Evolutionary conservation across 148 eudicot genomes (phyloP).

Genomic region (Chenopodium quinoa): DNA sequence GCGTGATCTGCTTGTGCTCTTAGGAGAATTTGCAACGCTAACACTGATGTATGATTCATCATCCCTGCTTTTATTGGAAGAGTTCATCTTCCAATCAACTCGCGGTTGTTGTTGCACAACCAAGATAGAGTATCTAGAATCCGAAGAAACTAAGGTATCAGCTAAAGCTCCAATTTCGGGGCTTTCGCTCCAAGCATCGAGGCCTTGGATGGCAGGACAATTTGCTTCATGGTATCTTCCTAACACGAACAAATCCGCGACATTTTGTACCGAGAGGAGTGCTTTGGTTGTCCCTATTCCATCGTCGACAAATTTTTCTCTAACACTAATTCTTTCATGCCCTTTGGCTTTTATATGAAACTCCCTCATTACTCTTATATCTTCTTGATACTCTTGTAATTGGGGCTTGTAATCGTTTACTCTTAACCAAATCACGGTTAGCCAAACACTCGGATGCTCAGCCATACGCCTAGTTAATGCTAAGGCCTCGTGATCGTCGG

Average conservation of each 20-base stretch:
- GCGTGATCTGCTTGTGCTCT: slow-evolving; percentile 14
- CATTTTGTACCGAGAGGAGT: slow-evolving; percentile 19
- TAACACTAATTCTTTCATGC: slow-evolving; percentile 14
- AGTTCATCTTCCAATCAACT: not conserved
- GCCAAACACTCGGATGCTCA: slow-evolving; percentile 26
- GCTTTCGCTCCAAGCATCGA: slow-evolving; percentile 32
- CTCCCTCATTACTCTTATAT: slow-evolving; percentile 26
- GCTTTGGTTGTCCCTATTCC: slow-evolving; percentile 36
- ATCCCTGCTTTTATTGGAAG: slow-evolving; percentile 4
- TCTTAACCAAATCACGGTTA: slow-evolving; percentile 33
- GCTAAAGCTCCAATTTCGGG: slow-evolving; percentile 37
- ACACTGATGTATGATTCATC: slow-evolving; percentile 11
- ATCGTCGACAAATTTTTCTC: slow-evolving; percentile 22
- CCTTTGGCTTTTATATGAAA: slow-evolving; percentile 23
- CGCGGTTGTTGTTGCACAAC: slow-evolving; percentile 37
- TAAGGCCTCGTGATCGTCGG: slow-evolving; percentile 41
- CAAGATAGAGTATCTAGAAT: slow-evolving; percentile 29
- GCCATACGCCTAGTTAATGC: slow-evolving; percentile 28
- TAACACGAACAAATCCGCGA: slow-evolving; percentile 30
- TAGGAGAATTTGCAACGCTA: slow-evolving; percentile 9
- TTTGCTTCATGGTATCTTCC: slow-evolving; percentile 42
- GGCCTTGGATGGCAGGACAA: slow-evolving; percentile 30
- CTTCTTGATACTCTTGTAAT: slow-evolving; percentile 16
- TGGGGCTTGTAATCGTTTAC: not conserved
- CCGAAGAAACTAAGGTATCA: slow-evolving; percentile 30